A percentile compares a stretch with the other conserved stretches of the same genome.
Conservation (phyloP, 805 yeast species). For the Kodamaea lidongshanica region DNA sequence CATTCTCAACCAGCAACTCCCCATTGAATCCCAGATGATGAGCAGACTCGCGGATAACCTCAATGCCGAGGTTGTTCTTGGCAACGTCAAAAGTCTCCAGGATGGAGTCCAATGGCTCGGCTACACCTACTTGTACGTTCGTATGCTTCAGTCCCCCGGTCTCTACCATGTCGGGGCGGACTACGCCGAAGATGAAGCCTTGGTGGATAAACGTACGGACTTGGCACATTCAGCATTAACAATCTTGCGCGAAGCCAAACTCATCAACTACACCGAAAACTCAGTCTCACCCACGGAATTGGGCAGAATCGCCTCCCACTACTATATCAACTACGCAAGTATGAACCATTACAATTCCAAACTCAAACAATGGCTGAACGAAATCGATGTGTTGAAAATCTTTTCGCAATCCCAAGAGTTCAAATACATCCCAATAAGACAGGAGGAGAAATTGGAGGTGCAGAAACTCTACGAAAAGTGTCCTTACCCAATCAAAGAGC, state of each 20-base stretch:
- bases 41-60: constrained; percentile 62
- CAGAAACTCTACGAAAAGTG: constrained; percentile 60
- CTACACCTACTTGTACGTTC: constrained; percentile 67
- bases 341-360: constrained; percentile 59
- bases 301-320: constrained; percentile 82
- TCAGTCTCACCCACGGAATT: constrained; percentile 54
- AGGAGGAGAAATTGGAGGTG: constrained; percentile 76
- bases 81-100: constrained; percentile 50
- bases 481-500: constrained; percentile 83
- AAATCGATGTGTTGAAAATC: constrained; percentile 68
- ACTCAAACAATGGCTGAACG: constrained; percentile 57
- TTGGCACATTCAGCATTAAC: constrained; percentile 72
- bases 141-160: constrained; percentile 70
- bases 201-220: constrained; percentile 54
- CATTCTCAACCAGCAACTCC: constrained; percentile 82
- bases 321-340: constrained; percentile 72
- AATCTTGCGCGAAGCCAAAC: constrained; percentile 47
- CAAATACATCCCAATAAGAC: constrained; percentile 73
- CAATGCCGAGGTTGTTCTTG: constrained; percentile 83
- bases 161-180: constrained; percentile 72
- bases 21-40: constrained; percentile 85
- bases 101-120: constrained; percentile 82
- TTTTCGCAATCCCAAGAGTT: constrained; percentile 85
- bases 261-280: constrained; percentile 46
- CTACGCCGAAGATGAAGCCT: constrained; percentile 34